Base-by-base conservation (phyloP, 1,284 basidiomycete genomes). In the Ustilago lituana region DNA sequence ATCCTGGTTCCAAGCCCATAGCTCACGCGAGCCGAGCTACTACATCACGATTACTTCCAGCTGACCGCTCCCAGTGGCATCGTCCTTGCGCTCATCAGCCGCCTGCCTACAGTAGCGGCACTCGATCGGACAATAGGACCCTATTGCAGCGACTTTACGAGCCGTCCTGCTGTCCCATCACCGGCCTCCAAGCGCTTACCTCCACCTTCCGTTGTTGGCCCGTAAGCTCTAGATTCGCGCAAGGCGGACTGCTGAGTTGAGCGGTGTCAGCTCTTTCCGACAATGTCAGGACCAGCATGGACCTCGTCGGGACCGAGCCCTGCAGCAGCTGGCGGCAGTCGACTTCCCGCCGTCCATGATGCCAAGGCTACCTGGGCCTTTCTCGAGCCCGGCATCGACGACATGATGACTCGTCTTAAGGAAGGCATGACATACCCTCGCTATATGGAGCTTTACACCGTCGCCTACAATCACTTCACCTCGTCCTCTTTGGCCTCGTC, bases 401-500 rank as follows among this genome's bases (percentile, higher is more conserved):
- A 76, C 60, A 81, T 81, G 74, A 75, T 73, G 68, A 64, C 62
- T 19, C 69, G 61, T 23, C 87, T 93, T 33, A 89, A 92, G 74
- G 87, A 89, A 15, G 94, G 94, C 60, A 90, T 98, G 80, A 91
- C 91, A 24, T 94, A 93, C 84, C 88, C 89, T 56, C 92, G 91
- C 81, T 97, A 97, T 84, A 94, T 95, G 85, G 88, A 89, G 77
- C 87, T 95, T 52, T 97, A 96, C 84, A 84, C 82, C 38, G 90
- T 93, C 37, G 91, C 92, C 9, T 97, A 98, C 87, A 95, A 98
- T 84, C 97, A 94, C 82, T 97, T 94, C 83, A 97, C 93, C 20
- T 91, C 89, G 22, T 91, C 89, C n/a, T 89, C 90, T 79, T 90
- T 93, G 88, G 89, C 77, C 53, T 63, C 63, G 17, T 53, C 53